Conservation (phyloP, 495 filamentous ascomycete genomes). For the Xylaria nigripes region DNA sequence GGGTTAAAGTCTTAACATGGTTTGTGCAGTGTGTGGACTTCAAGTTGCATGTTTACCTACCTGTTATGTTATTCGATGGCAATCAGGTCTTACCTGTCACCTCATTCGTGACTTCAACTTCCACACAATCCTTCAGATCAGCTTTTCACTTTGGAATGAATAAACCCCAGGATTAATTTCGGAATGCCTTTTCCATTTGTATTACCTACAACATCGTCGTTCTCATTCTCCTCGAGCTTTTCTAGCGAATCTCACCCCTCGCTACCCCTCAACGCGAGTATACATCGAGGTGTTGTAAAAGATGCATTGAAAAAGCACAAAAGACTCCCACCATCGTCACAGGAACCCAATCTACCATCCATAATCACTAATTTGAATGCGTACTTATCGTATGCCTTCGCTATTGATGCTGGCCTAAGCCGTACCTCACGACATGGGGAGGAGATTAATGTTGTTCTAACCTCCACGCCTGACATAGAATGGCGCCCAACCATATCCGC, state of each 20-base stretch:
- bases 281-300: conserved; percentile 67
- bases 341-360: conserved; percentile 54
- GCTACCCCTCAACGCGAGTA: conserved; percentile 66
- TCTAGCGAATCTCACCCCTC: conserved; percentile 70
- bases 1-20: background rate
- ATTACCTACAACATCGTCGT: conserved; percentile 75
- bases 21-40: background rate
- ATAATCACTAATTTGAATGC: conserved; percentile 59
- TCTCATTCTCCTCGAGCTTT: conserved; percentile 68
- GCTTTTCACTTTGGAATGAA: background rate
- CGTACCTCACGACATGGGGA: conserved; percentile 44
- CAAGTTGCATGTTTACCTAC: no score
- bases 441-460: conserved; percentile 53
- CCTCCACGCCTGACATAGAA: conserved; percentile 49
- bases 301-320: conserved; percentile 76
- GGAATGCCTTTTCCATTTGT: conserved; percentile 79
- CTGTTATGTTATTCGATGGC: background rate
- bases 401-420: conserved; percentile 61
- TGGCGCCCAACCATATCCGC: conserved; percentile 76
- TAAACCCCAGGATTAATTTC: background rate
- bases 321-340: conserved; percentile 58
- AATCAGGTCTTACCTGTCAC: no score
- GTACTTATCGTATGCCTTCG: conserved; percentile 74
- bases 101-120: no score
- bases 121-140: background rate